Percentiles rank a stretch among this genome's conserved stretches.
Conservation (phyloP, 2,329 filamentous ascomycete genomes). For the Aspergillus flavus region DNA sequence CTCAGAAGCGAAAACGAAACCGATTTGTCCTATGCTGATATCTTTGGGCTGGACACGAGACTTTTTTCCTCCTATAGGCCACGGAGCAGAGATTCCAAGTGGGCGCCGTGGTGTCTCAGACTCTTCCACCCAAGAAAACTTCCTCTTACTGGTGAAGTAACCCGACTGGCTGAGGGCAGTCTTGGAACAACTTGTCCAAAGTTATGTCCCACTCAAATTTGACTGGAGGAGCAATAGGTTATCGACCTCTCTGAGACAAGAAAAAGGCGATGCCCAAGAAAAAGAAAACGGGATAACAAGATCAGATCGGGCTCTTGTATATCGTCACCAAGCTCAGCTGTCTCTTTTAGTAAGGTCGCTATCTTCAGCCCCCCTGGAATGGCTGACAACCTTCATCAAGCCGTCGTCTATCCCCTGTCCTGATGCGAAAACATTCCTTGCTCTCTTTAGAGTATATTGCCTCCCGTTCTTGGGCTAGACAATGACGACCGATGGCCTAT, state of each 20-base stretch:
- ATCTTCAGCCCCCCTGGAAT: background rate
- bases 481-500: conserved; percentile 11
- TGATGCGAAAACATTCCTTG: conserved; percentile 10
- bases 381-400: conserved; percentile 14
- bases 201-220: background rate
- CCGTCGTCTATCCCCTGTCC: conserved; percentile 4
- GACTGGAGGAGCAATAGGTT: background rate
- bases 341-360: background rate
- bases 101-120: conserved; percentile 12
- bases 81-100: background rate
- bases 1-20: background rate
- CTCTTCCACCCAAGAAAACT: background rate
- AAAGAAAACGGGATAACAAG: background rate
- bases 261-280: background rate
- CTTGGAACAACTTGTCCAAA: background rate
- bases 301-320: background rate
- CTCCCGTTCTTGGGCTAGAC: conserved; percentile 10
- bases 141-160: no score
- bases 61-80: conserved; percentile 1
- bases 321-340: background rate
- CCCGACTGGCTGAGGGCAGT: background rate
- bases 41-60: background rate
- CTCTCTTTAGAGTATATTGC: conserved; percentile 12
- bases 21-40: background rate
- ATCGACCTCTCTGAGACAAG: background rate